phyloP scores from a whole-genome alignment of 2,329 filamentous ascomycete species.

The Cyanodermella asteris region DNA sequence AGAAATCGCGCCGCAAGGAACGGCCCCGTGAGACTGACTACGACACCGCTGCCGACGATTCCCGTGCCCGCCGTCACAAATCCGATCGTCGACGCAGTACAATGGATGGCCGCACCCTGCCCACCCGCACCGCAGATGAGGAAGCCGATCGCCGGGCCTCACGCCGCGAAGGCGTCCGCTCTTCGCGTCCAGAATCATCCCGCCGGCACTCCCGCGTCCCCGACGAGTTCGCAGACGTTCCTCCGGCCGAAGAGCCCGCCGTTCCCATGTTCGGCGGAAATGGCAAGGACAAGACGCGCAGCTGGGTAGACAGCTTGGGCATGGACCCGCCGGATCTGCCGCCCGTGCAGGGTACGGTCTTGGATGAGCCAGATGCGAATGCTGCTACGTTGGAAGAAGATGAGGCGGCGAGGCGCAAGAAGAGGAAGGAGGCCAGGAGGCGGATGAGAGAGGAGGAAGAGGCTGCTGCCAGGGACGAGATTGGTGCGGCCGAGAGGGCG shows the following conservation, averaged over 20 bases:
- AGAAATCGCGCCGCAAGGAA: constrained; percentile 33
- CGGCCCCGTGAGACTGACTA: constrained; percentile 11
- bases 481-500: background rate
- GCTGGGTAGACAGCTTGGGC: constrained; percentile 26
- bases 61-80: constrained; percentile 2
- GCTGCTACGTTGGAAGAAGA: constrained; percentile 17
- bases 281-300: constrained; percentile 25
- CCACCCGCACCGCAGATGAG: constrained; percentile 9
- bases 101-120: constrained; percentile 10
- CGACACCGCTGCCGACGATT: constrained; percentile 6
- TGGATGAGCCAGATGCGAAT: constrained; percentile 20
- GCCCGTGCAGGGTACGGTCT: constrained; percentile 22
- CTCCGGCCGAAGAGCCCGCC: constrained; percentile 3
- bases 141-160: constrained; percentile 11
- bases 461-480: background rate
- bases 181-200: constrained; percentile 13
- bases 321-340: constrained; percentile 26
- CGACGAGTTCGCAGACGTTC: constrained; percentile 14
- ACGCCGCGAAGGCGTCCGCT: constrained; percentile 14
- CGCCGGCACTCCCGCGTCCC: constrained; percentile 16
- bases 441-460: constrained; percentile 4
- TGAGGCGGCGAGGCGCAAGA: constrained; percentile 17
- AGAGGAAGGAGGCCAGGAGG: constrained; percentile 13
- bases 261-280: constrained; percentile 9
- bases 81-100: constrained; percentile 11